Percentiles rank a stretch among this genome's conserved stretches.
phyloP scores from a whole-genome alignment of 2,329 filamentous ascomycete genomes.

The Stagonosporopsis cucurbitacearum region DNA sequence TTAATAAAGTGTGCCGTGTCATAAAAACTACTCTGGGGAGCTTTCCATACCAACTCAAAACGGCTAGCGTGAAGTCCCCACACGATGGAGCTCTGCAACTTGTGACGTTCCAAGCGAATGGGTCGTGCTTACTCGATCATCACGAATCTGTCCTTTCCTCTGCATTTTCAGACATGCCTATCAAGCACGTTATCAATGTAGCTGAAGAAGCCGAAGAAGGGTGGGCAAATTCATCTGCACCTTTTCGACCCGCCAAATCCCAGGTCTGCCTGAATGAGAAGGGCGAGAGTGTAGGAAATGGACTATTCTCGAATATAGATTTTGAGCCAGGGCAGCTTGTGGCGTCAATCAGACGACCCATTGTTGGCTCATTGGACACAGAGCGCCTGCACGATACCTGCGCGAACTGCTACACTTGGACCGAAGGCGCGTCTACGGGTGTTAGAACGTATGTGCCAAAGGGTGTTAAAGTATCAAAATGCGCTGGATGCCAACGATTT shows the following conservation, averaged over 20 bases:
- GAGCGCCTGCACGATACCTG: slow-evolving; percentile 61
- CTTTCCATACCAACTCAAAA: neutral
- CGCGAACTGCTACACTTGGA: slow-evolving; percentile 62
- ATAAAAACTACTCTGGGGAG: too few relatives aligned
- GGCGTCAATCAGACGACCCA: slow-evolving; percentile 57
- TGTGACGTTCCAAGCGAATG: slow-evolving; percentile 14
- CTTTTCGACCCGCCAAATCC: slow-evolving; percentile 34
- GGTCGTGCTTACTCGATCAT: neutral
- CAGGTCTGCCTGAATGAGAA: slow-evolving; percentile 28
- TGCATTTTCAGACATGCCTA: neutral
- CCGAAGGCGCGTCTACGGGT: slow-evolving; percentile 39
- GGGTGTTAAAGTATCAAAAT: slow-evolving; percentile 56
- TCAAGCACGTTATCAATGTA: slow-evolving; percentile 18
- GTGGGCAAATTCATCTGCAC: slow-evolving; percentile 17
- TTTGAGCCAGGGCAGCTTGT: slow-evolving; percentile 59
- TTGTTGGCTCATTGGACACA: slow-evolving; percentile 62
- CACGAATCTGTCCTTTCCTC: slow-evolving; percentile 6
- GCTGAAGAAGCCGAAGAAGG: slow-evolving; percentile 14
- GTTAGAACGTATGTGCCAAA: slow-evolving; percentile 43
- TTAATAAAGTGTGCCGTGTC: too few relatives aligned
- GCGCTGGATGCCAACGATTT: slow-evolving; percentile 63
- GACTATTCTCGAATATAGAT: slow-evolving; percentile 61
- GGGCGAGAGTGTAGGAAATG: slow-evolving; percentile 53
- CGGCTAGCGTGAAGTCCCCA: slow-evolving; percentile 6
- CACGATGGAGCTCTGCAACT: slow-evolving; percentile 12